A percentile compares a stretch with the other conserved stretches of the same genome.
These are phyloP conservation scores for Lactarius tabidus DNA, from an alignment of 768 basidiomycete genomes.

Conservation along the genomic window DNA sequence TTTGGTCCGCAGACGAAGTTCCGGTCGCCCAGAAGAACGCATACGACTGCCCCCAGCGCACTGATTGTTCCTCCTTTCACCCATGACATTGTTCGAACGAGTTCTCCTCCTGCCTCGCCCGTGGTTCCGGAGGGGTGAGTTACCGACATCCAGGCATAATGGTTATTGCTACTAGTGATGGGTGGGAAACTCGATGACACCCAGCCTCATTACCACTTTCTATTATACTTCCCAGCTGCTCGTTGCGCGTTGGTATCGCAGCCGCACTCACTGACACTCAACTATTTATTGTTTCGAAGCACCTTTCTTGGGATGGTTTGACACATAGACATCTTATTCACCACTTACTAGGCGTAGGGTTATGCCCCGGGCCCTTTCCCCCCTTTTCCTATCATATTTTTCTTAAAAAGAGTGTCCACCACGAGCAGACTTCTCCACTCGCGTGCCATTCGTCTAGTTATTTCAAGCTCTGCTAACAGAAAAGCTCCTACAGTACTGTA, in stretches of 20 bases:
- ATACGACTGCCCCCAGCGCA: not conserved
- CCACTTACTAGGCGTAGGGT: no score
- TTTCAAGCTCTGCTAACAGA: no score
- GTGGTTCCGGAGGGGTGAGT: not conserved
- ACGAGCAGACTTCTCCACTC: no score
- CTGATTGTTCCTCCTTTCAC: not conserved
- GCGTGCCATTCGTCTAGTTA: no score
- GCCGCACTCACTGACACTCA: no score
- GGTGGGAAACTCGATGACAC: not conserved
- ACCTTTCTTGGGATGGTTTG: no score
- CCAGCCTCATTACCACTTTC: not conserved
- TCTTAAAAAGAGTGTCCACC: no score
- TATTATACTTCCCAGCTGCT: not conserved
- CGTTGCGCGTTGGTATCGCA: not conserved
- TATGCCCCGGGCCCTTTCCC: no score
- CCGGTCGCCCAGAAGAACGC: not conserved
- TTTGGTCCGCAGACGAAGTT: not conserved
- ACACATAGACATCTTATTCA: no score
- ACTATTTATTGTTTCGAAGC: constrained; percentile 30
- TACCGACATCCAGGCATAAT: not conserved
- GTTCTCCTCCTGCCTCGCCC: not conserved
- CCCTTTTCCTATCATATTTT: no score
- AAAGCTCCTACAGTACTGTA: no score
- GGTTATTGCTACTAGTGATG: not conserved
- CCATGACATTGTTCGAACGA: not conserved